Conservation (phyloP, 805 yeast species). For the Barnettozyma populi region DNA sequence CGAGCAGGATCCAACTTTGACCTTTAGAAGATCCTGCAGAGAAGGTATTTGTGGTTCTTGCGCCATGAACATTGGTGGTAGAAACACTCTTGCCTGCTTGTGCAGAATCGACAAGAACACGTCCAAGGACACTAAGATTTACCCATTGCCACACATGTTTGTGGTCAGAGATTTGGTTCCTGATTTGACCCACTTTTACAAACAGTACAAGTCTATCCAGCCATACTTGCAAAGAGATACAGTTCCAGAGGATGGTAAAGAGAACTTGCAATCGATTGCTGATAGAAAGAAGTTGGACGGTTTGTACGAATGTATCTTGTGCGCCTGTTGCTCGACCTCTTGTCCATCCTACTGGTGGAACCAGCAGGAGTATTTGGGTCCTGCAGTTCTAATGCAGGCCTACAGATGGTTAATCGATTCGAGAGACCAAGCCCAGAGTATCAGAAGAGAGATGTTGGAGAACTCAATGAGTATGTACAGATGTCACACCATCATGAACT, state of each 20-base stretch:
- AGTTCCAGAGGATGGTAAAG: slow-evolving; percentile 85
- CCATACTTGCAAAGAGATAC: slow-evolving; percentile 84
- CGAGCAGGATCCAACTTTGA: slow-evolving; percentile 92
- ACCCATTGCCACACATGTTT: slow-evolving; percentile 97
- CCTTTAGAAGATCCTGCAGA: slow-evolving; percentile 97
- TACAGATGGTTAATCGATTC: slow-evolving; percentile 98
- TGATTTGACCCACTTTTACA: slow-evolving; percentile 94
- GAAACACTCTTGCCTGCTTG: slow-evolving; percentile 93
- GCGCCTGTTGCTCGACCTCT: slow-evolving; percentile 98
- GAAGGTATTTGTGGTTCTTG: slow-evolving; percentile 99
- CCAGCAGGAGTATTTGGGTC: slow-evolving; percentile 97
- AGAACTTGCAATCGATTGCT: slow-evolving; percentile 81
- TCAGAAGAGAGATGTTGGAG: slow-evolving; percentile 85
- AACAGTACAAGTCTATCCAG: slow-evolving; percentile 97
- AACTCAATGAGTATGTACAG: slow-evolving; percentile 97
- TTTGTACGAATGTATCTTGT: slow-evolving; percentile 91
- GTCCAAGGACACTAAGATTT: slow-evolving; percentile 73
- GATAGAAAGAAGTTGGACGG: slow-evolving; percentile 98
- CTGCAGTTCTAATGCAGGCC: slow-evolving; percentile 98
- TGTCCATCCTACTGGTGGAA: slow-evolving; percentile 99
- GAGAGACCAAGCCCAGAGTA: slow-evolving; percentile 82
- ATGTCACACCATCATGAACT: slow-evolving; percentile 99
- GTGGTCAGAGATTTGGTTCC: slow-evolving; percentile 97
- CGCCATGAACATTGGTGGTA: slow-evolving; percentile 99
- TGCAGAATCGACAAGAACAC: slow-evolving; percentile 86